phyloP scores from a whole-genome alignment of 2,329 filamentous ascomycete species.

The Pseudocercospora pini-densiflorae region DNA sequence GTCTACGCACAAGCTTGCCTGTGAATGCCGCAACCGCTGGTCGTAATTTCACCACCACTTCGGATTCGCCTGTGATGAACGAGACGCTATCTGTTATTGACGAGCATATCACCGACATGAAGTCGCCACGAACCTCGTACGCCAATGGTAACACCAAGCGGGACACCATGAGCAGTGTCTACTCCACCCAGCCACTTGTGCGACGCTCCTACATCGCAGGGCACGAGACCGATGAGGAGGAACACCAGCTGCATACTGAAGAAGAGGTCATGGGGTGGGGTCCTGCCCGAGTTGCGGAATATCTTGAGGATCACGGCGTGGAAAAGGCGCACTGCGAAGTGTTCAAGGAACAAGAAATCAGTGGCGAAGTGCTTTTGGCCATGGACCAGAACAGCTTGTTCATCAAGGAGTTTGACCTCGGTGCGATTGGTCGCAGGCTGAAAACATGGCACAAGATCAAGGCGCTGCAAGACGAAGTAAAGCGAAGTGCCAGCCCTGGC shows the following conservation, averaged over 20 bases:
- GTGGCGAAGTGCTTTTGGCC: conserved; percentile 86
- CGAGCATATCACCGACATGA: conserved; percentile 92
- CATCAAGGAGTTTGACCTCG: conserved; percentile 92
- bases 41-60: conserved; percentile 29
- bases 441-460: conserved; percentile 99
- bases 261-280: conserved; percentile 81
- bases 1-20: conserved; percentile 31
- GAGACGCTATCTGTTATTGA: conserved; percentile 96
- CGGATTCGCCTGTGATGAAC: conserved; percentile 74
- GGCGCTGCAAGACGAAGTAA: conserved; percentile 84
- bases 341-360: conserved; percentile 94
- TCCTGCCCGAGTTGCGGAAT: conserved; percentile 82
- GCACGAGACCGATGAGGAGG: conserved; percentile 93
- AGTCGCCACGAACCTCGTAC: conserved; percentile 55
- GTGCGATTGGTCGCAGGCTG: conserved; percentile 83
- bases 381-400: conserved; percentile 97
- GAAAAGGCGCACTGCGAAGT: conserved; percentile 91
- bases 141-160: conserved; percentile 47
- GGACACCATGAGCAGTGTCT: conserved; percentile 72
- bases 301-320: conserved; percentile 82
- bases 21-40: conserved; percentile 14
- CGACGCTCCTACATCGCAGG: conserved; percentile 91
- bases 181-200: conserved; percentile 73
- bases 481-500: conserved; percentile 56
- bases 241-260: conserved; percentile 69